Evolutionary conservation across 139 green algal genomes (phyloP).

Genomic region (Coelastrella sp.): DNA sequence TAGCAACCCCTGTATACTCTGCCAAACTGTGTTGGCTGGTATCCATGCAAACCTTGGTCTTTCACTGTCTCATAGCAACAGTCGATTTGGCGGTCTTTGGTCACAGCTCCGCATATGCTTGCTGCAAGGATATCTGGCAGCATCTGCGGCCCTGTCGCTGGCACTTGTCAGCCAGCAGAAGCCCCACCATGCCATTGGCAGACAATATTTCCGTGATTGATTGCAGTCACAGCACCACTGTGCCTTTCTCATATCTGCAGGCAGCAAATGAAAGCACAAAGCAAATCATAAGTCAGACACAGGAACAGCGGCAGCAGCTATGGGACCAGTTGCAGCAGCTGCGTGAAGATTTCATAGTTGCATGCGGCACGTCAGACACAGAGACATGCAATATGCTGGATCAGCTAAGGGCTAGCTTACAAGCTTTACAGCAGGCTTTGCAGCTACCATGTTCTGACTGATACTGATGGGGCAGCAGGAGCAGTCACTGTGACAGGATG

Average conservation of each 20-base stretch:
- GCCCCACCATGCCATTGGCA: not conserved
- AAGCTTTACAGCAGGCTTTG: not conserved
- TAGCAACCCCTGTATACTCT: too few species aligned
- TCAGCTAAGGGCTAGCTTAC: not conserved
- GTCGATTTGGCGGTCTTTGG: too few species aligned
- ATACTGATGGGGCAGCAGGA: too few species aligned
- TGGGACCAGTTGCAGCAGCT: not conserved
- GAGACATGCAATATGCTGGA: not conserved
- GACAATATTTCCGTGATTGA: not conserved
- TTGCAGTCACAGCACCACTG: not conserved
- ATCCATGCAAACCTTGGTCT: too few species aligned
- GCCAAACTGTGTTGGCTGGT: too few species aligned
- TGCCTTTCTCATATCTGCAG: not conserved
- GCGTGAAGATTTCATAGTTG: not conserved
- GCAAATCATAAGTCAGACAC: not conserved
- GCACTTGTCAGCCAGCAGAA: too few species aligned
- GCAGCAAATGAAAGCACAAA: constrained; percentile 1
- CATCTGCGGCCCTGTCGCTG: too few species aligned
- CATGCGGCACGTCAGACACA: not conserved
- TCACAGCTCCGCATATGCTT: too few species aligned
- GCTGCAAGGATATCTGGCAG: too few species aligned
- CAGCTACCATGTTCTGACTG: too few species aligned
- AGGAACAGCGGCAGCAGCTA: constrained; percentile 2
- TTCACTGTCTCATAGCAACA: too few species aligned
- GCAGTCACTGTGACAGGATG: too few species aligned